Evolutionary conservation across 257 asterid genomes (phyloP), one percentile per base, ranked within the genome.

Genomic region (Lycium barbarum): DNA sequence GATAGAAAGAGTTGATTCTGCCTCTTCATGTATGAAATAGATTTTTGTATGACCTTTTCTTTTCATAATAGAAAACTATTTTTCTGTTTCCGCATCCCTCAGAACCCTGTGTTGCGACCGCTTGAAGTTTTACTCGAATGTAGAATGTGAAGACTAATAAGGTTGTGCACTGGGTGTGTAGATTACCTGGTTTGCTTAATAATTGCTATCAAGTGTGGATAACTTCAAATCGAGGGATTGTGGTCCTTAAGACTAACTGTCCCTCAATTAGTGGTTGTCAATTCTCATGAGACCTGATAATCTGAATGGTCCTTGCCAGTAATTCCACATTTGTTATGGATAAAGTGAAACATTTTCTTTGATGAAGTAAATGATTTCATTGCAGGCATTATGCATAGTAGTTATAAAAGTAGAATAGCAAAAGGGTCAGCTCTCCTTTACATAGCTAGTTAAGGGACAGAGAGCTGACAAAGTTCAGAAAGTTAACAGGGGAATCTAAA

Each of bases 241-340:
- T 14, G 82, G 47, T 53, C 49, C 17, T 26, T 51, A 53, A 78
- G 49, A 14, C 9, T 33, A 15, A 33, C 47, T 53, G 49, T 26
- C 49, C 26, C 1, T 22, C 49, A 53, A 78, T 53, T 78, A 13
- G n/a, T 53, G 65, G 82, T 53, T 54, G 65, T 26, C 9, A 38
- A 11, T 54, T 78, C 47, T 53, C 33, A 15, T 78, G 82, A 53
- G 20, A 76, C 63, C 82, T 78, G 49, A 13, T 53, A 51, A 51
- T 78, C 65, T 78, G 62, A 13, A 76, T 76, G 82, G 82, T 22
- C 62, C 65, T 26, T 78, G 43, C 36, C 26, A 53, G 62, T 78
- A 26, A 53, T 53, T 51, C 15, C 65, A 14, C 62, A 13, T 74
- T 49, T 74, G 20, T 49, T 49, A 9, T 74, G 10, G 81, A 36